Base-by-base conservation (phyloP, 192 early-diverging fungal species). In the Jimgerdemannia flammicorona region DNA sequence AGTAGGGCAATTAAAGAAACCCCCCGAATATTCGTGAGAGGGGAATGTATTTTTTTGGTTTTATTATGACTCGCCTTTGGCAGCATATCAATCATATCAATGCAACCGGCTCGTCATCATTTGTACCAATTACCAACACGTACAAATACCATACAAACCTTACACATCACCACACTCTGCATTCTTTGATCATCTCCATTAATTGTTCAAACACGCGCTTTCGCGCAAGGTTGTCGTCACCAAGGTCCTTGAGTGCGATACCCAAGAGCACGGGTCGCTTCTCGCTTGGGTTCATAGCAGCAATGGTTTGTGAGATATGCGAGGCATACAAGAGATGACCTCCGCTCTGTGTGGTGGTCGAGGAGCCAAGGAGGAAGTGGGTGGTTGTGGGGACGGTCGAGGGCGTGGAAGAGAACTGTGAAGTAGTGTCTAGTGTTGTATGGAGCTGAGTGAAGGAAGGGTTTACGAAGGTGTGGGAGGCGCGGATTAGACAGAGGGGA, bases 241-340 rank as follows among this genome's bases (percentile, higher is more conserved):
- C 8, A 43, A 73, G 69, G 14, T 59, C 49, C 19, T 81, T 81
- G 3, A 89, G 69, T 4, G 88, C 85, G 64, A 89, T 80, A 0
- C 86, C 85, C 3, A 89, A 67, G 0, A 89, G 43, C 2, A 89
- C 73, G 14, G 80, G 69, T 40, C 88, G 72, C 8, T 76, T 76
- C 64, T 89, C 88, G 14, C 72, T 67, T 7, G 86, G 85, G 72
- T 87, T 87, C 66, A 84, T 84, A 20, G 78, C 77, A 2, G 78
- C 80, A 44, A 89, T 86, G 64, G 84, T 78, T 14, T 84, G 82
- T 4, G 85, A 74, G 29, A 89, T 82, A 19, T 83, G 81, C 11
- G 85, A 81, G 17, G 86, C 83, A 69, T 89, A 89, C n/a, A 89
- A 75, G 20, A 74, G 77, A 59, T 89, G 85, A 7, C 86, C 64